These are phyloP conservation scores for Emmonsiellopsis sp. DNA, from an alignment of 2,329 filamentous ascomycete species.

Conservation along the genomic window DNA sequence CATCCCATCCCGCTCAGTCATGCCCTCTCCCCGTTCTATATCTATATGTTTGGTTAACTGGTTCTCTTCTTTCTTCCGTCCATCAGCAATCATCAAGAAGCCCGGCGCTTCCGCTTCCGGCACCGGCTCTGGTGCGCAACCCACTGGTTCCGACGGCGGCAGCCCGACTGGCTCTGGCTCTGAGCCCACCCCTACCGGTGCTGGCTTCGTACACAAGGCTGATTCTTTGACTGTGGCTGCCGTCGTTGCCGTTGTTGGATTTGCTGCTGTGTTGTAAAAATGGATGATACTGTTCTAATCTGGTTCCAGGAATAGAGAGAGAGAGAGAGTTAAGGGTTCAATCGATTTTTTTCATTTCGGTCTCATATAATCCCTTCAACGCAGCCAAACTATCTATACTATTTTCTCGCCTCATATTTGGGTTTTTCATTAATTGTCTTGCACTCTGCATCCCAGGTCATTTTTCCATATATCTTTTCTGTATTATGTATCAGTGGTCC, in stretches of 20 bases:
- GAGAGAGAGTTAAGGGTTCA: neutral
- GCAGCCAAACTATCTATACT: neutral
- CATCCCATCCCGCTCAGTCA: neutral
- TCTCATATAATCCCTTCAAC: neutral
- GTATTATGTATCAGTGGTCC: neutral
- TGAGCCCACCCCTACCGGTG: constrained; percentile 13
- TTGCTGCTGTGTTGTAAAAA: constrained; percentile 30
- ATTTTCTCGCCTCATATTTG: neutral
- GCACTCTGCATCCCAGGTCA: neutral
- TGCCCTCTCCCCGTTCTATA: neutral
- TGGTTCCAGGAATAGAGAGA: neutral
- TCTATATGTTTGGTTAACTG: constrained; percentile 6
- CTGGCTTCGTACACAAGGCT: constrained; percentile 24
- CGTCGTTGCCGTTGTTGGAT: constrained; percentile 33
- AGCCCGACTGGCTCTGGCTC: constrained; percentile 8
- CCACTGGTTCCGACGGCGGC: neutral
- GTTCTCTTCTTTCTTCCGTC: constrained; percentile 3
- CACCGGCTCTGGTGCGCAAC: neutral
- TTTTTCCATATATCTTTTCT: neutral
- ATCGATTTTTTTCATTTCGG: neutral
- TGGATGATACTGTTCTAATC: neutral
- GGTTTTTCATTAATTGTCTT: neutral
- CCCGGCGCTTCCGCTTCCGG: neutral
- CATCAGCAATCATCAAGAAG: neutral
- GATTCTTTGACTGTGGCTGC: constrained; percentile 29